These are phyloP conservation scores for Scleromitrula shiraiana DNA, from an alignment of 2,329 filamentous ascomycete species.

Conservation along the genomic window DNA sequence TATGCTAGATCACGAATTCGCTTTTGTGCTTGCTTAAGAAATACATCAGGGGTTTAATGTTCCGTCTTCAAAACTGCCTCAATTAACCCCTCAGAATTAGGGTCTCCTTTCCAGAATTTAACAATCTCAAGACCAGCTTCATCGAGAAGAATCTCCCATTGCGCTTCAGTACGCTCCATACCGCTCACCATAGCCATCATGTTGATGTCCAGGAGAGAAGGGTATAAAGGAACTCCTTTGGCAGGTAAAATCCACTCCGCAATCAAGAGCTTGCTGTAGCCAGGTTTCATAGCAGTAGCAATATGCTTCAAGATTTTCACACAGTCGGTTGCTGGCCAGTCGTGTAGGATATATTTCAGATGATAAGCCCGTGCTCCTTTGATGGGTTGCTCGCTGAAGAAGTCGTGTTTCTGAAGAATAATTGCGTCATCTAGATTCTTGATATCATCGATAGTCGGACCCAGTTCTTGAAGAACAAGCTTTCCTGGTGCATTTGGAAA, in stretches of 20 bases:
- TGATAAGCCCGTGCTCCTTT: slow-evolving; percentile 28
- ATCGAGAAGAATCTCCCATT: slow-evolving; percentile 29
- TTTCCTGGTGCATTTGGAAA: slow-evolving; percentile 8
- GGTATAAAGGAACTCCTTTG: slow-evolving; percentile 8
- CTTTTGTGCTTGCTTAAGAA: too few relatives aligned
- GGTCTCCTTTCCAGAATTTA: slow-evolving; percentile 13
- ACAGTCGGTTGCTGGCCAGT: slow-evolving; percentile 29
- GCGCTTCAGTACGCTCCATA: slow-evolving; percentile 30
- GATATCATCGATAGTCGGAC: slow-evolving; percentile 10
- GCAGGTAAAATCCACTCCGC: slow-evolving; percentile 16
- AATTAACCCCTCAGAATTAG: slow-evolving; percentile 10
- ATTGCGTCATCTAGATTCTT: neutral
- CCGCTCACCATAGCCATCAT: slow-evolving; percentile 32
- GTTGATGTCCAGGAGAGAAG: slow-evolving; percentile 30
- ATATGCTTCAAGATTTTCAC: slow-evolving; percentile 26
- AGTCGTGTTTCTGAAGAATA: slow-evolving; percentile 24
- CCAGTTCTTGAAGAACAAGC: slow-evolving; percentile 18
- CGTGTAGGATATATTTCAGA: slow-evolving; percentile 29
- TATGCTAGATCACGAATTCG: too few relatives aligned
- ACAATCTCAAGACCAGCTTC: slow-evolving; percentile 12
- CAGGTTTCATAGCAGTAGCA: slow-evolving; percentile 20
- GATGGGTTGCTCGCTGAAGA: slow-evolving; percentile 30
- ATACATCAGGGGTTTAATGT: too few relatives aligned
- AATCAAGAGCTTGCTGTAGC: slow-evolving; percentile 18
- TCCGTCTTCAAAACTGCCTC: slow-evolving; percentile 8